phyloP scores from a whole-genome alignment of 2,329 filamentous ascomycete species.

The Mollisiaceae sp. region DNA sequence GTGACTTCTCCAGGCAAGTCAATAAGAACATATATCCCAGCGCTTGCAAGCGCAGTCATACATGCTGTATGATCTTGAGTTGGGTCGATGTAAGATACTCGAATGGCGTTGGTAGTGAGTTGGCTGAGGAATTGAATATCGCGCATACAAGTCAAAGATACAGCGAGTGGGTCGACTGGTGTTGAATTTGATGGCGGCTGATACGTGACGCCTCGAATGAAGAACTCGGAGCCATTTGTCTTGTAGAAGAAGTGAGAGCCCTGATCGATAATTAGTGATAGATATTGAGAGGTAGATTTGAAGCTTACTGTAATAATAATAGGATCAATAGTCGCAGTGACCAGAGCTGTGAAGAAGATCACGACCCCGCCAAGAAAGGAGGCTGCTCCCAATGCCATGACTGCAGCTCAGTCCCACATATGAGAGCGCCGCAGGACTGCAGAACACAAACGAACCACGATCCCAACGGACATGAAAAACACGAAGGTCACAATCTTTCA shows the following conservation, averaged over 20 bases:
- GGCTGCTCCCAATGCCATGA: not conserved
- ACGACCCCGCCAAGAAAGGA: slow-evolving; percentile 11
- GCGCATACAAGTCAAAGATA: slow-evolving; percentile 58
- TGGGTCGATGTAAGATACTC: slow-evolving; percentile 75
- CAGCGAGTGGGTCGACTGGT: slow-evolving; percentile 72
- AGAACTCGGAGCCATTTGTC: slow-evolving; percentile 66
- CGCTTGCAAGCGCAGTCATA: slow-evolving; percentile 69
- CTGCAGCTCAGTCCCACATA: not conserved
- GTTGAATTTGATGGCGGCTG: slow-evolving; percentile 65
- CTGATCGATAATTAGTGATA: slow-evolving; percentile 10
- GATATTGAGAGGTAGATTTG: not conserved
- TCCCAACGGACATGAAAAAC: not conserved
- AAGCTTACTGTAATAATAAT: slow-evolving; percentile 48
- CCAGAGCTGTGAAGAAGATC: slow-evolving; percentile 25
- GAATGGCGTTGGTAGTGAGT: slow-evolving; percentile 71
- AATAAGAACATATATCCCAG: slow-evolving; percentile 81
- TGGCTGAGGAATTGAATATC: slow-evolving; percentile 69
- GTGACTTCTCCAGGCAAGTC: slow-evolving; percentile 71
- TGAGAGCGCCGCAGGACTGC: slow-evolving; percentile 1
- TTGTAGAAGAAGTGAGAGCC: slow-evolving; percentile 44
- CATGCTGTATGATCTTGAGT: slow-evolving; percentile 67
- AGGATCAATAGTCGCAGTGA: slow-evolving; percentile 57
- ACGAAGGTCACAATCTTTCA: slow-evolving; percentile 1
- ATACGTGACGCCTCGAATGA: slow-evolving; percentile 66
- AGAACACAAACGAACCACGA: not conserved